Evolutionary conservation across 1,139 yeast genomes (phyloP), one percentile per base, ranked within the genome.

Genomic region (Pichia sp.): DNA sequence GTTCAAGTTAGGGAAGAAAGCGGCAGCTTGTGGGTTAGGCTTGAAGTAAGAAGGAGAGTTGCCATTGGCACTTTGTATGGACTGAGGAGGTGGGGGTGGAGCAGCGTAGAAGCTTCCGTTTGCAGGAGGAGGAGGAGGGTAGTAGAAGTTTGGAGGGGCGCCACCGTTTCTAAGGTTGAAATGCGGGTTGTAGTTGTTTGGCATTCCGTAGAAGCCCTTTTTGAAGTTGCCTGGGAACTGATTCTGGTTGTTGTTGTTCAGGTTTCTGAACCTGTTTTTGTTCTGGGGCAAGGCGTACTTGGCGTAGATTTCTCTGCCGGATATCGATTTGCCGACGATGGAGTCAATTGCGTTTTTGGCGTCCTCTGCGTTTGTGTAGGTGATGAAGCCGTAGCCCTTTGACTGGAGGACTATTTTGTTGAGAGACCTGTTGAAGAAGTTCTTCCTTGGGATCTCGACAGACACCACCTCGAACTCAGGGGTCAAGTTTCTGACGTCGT

Each of bases 271-370:
- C 15, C 51, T 55, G 38, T 47, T 56, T 45, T 58, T 59, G 50
- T 61, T 61, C 46, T 60, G 77, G 49, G 81, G 79, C 50, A 80
- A 79, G 1, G 84, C 84, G 64, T 75, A 75, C 65, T 75, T 79
- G 53, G 78, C 76, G 61, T 74, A 76, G 49, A 80, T 73, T 58
- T 71, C 74, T 67, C 83, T 73, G 56, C 75, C 76, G 56, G 75
- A 75, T 63, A 80, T 75, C 59, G 71, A 72, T 61, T 72, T 72
- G 51, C 80, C 80, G 55, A 74, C 73, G 62, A 70, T 75, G 50
- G 70, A 67, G 55, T 70, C 75, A 61, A 79, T 72, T 31, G 82
- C 84, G 60, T 67, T 68, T 55, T 73, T 76, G 5, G 83, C 68
- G 51, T 64, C 68, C 16, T 57, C 57, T 26, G 61, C 56, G 36